Evolutionary conservation across 179 eudicot genomes (phyloP).

Genomic region (Silene vulgaris): DNA sequence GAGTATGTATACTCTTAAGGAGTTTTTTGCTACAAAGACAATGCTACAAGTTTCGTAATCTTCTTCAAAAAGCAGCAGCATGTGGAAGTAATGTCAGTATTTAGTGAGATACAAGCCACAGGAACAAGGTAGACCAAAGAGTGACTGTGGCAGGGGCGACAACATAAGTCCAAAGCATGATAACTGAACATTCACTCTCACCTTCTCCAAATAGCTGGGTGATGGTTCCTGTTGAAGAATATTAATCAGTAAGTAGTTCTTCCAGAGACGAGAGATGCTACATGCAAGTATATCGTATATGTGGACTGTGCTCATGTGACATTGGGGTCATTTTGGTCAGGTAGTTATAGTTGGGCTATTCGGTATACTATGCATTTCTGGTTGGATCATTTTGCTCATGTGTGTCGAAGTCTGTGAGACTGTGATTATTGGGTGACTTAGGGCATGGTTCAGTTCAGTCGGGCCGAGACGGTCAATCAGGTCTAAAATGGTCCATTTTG

Average conservation of each 20-base stretch:
- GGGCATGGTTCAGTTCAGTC: too few relatives aligned
- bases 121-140: conserved; percentile 42
- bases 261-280: background rate
- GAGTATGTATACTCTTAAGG: background rate
- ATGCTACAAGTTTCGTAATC: background rate
- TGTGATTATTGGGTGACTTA: too few relatives aligned
- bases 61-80: background rate
- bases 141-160: conserved; percentile 39
- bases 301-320: too few relatives aligned
- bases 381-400: too few relatives aligned
- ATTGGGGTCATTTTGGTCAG: too few relatives aligned
- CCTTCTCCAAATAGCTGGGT: conserved; percentile 52
- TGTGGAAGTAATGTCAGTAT: background rate
- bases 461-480: too few relatives aligned
- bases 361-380: too few relatives aligned
- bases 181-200: conserved; percentile 46
- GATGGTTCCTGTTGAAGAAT: conserved; percentile 35
- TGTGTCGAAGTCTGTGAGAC: too few relatives aligned
- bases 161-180: conserved; percentile 49
- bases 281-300: too few relatives aligned
- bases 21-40: background rate
- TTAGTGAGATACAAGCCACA: conserved; percentile 29
- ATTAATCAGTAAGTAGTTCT: conserved; percentile 10
- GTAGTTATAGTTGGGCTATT: too few relatives aligned
- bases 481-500: too few relatives aligned